These are phyloP conservation scores for Bonia amplexicaulis DNA, from an alignment of 176 grass and related monocot genomes.

Conservation along the genomic window DNA sequence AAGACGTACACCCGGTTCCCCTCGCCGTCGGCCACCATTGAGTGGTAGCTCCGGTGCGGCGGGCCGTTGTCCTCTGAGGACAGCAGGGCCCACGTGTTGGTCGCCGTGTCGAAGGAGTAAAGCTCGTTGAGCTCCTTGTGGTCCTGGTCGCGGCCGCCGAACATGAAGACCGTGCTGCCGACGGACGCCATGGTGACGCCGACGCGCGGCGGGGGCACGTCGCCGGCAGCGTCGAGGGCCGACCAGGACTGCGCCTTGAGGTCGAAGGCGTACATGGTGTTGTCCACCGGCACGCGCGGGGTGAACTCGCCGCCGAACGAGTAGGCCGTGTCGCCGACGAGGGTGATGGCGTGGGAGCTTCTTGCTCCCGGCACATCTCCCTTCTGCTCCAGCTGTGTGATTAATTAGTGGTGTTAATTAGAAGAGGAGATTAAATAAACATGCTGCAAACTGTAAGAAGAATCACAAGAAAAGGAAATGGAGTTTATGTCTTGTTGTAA, in stretches of 20 bases:
- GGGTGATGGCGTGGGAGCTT: constrained; percentile 75
- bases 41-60: constrained; percentile 83
- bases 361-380: constrained; percentile 58
- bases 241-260: constrained; percentile 60
- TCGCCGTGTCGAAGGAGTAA: constrained; percentile 61
- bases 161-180: constrained; percentile 53
- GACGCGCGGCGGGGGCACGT: constrained; percentile 71
- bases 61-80: constrained; percentile 50
- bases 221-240: constrained; percentile 38
- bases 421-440: neutral
- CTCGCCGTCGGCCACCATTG: constrained; percentile 51
- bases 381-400: constrained; percentile 57
- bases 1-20: constrained; percentile 54
- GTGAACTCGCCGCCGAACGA: constrained; percentile 88
- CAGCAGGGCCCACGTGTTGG: constrained; percentile 48
- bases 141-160: constrained; percentile 66
- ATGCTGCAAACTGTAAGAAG: neutral
- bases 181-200: constrained; percentile 69
- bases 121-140: constrained; percentile 88
- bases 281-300: constrained; percentile 78
- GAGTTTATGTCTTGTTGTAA: neutral
- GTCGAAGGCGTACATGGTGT: constrained; percentile 72
- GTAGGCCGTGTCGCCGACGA: constrained; percentile 63
- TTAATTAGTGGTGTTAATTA: neutral
- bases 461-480: neutral